Base-by-base conservation (phyloP, 2,329 filamentous ascomycete species). In the Aspergillus aculeatinus region DNA sequence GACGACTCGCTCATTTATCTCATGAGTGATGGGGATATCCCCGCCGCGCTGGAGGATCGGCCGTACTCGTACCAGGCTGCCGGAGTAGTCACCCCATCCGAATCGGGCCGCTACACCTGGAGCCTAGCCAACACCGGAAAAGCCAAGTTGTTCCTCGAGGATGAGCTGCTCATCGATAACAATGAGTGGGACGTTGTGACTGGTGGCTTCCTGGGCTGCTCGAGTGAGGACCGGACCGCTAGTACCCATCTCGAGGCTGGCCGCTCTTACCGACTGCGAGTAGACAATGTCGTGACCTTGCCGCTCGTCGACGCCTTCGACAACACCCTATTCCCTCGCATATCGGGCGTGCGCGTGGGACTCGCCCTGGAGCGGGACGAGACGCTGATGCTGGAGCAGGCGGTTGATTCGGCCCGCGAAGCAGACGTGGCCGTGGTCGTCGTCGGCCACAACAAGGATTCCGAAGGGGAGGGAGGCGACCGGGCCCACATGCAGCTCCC, bases 381-480 rank as follows among this genome's bases (percentile, higher is more conserved):
- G 42, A 7, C 4, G 16, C 51, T 23, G 14, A 44, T 59, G 29
- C 16, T 55, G 16, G 11, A 11, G 7, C 53, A 59, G 23, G 63
- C 60, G 2, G 58, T 59, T 14, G 51, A 52, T 2, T 48, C 54
- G 2, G 63, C 63, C 14, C 39, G 52, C 16, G 21, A 44, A 2
- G 44, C 53, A 11, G 60, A 65, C 31, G 9, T 58, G 3, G 58
- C 63, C 1, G 51, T 65, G 11, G 42, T 65, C 14, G 58, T 63
- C 4, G 57, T 58, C 4, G 63, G 63, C 1, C 58, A 63, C 27
- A 61, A 59, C 6, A 53, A 57, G 16, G 58, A 61, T 12, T 63
- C 55, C 12, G 63, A 65, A 21, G 52, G 58, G 3, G 63, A 65
- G 55, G 63, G 63, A 2, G 55, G 57, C 19, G 60, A 65, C 25